phyloP scores from a whole-genome alignment of 2,329 filamentous ascomycete species.

The Penicillium sp. region DNA sequence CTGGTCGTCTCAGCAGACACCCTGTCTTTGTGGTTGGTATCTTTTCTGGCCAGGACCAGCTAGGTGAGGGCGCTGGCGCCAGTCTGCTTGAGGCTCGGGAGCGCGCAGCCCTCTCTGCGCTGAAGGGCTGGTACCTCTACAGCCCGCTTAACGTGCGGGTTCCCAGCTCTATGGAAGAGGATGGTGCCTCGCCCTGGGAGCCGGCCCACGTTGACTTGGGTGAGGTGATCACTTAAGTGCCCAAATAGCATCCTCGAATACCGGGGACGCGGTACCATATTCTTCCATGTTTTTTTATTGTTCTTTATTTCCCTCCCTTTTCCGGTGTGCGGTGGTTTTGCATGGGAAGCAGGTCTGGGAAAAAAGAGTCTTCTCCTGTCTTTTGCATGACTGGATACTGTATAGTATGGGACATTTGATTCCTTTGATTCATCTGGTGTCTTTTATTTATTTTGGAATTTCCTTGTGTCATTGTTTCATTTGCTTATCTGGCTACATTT shows the following conservation, averaged over 20 bases:
- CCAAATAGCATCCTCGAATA: conserved; percentile 9
- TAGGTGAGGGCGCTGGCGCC: conserved; percentile 84
- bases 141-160: conserved; percentile 69
- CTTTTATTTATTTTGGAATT: conserved; percentile 24
- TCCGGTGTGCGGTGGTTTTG: conserved; percentile 26
- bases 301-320: conserved; percentile 25
- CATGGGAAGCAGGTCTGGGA: conserved; percentile 24
- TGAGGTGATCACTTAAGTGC: conserved; percentile 60
- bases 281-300: conserved; percentile 23
- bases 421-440: conserved; percentile 35
- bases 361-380: conserved; percentile 25
- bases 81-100: conserved; percentile 75
- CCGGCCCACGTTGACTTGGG: conserved; percentile 70
- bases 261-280: conserved; percentile 15
- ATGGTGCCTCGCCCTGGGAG: conserved; percentile 64
- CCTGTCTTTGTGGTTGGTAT: conserved; percentile 95
- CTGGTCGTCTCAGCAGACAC: conserved; percentile 77
- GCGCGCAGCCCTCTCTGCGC: conserved; percentile 77
- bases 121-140: conserved; percentile 97
- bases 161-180: conserved; percentile 68
- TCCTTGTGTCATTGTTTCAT: conserved; percentile 15
- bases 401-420: conserved; percentile 41
- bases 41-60: conserved; percentile 84
- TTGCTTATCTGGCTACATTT: conserved; percentile 12
- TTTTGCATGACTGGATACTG: conserved; percentile 37